Evolutionary conservation across 129 eudicot genomes (phyloP), one percentile per base, ranked within the genome.

Genomic region (Artemisia argyi): DNA sequence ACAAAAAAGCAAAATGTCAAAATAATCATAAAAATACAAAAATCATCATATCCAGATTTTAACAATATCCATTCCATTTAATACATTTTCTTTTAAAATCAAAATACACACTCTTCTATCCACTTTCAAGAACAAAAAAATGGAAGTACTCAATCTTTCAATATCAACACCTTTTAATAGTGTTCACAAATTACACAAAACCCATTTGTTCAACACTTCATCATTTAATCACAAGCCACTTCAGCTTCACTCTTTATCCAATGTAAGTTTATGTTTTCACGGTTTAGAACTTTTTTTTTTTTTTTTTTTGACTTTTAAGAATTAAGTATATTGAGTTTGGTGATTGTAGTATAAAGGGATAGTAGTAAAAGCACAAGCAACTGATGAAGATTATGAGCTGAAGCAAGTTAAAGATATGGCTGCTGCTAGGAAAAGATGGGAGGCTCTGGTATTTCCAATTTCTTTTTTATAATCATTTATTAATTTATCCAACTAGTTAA

Each of bases 351-450:
- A 39, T 73, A 78, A 71, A 79, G 16, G 83, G 69, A 74, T 57
- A 11, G 69, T 82, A 30, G 69, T 82, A 30, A 83, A 81, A 79
- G 79, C 86, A 80, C 92, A 89, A 85, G 92, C 90, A 7, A 92
- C 72, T 22, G 88, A 81, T 66, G 98, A 93, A 81, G 98, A 93
- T 69, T 93, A 79, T 65, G 98, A 89, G 85, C 56, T 93, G 68
- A 87, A 83, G 84, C 98, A 89, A 78, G 84, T 83, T 75, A 89
- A 79, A 69, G 98, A 93, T 61, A 89, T 93, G 98, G 96, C 98
- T 82, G 96, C 98, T 67, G 96, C 97, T 52, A 87, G 89, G 73
- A 89, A 87, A 76, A 85, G 98, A 89, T 93, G 98, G 98, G 97
- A 93, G 17, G 73, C 96, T 61, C 76, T 93, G 92, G 98, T 93